These are phyloP conservation scores for Craterostigma plantagineum DNA, from an alignment of 257 asterid genomes.

Conservation along the genomic window DNA sequence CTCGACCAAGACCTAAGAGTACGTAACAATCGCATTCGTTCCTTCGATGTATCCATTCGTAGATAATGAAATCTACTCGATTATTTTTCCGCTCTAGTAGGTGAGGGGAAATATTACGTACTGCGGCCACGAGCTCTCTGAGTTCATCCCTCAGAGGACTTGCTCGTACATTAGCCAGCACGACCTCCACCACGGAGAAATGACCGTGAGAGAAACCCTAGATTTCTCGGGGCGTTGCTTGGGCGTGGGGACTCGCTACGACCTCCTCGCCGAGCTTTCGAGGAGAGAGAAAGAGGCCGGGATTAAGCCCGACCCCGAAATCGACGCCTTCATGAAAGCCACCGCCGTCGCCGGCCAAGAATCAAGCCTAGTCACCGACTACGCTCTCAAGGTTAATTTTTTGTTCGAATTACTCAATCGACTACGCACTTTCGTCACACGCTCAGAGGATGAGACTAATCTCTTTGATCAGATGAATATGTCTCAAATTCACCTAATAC, in stretches of 20 bases:
- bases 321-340: constrained; percentile 49
- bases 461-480: too few relatives aligned
- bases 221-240: constrained; percentile 38
- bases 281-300: constrained; percentile 37
- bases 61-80: too few relatives aligned
- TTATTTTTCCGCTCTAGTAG: too few relatives aligned
- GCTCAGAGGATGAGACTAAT: too few relatives aligned
- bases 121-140: constrained; percentile 37
- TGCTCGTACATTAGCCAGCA: constrained; percentile 43
- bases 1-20: constrained; percentile 44
- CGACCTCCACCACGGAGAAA: constrained; percentile 54
- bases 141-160: constrained; percentile 39
- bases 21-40: neutral
- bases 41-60: too few relatives aligned
- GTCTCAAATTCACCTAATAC: too few relatives aligned
- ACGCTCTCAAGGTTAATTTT: constrained; percentile 37
- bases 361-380: constrained; percentile 41
- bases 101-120: constrained; percentile 20
- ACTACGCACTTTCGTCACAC: too few relatives aligned
- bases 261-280: constrained; percentile 32
- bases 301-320: constrained; percentile 45
- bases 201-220: constrained; percentile 40
- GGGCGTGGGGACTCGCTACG: constrained; percentile 37
- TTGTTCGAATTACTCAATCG: too few relatives aligned
- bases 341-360: constrained; percentile 44